These are phyloP conservation scores for Bimuria novae-zelandiae DNA, from an alignment of 2,329 filamentous ascomycete species.

Conservation along the genomic window DNA sequence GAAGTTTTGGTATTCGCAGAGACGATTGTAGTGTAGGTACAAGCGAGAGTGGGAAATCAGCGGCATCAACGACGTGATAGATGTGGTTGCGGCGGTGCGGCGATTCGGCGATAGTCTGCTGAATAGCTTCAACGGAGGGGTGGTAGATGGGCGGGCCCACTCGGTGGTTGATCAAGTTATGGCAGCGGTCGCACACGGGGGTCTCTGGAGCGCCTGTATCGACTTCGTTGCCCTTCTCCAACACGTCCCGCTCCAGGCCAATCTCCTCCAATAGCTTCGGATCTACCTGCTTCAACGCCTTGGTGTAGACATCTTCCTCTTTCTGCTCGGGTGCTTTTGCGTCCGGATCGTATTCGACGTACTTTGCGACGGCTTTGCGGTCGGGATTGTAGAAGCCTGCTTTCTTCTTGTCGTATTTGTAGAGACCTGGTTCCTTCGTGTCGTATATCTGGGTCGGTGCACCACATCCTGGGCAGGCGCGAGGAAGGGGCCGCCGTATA, in stretches of 20 bases:
- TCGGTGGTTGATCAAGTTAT: slow-evolving; percentile 77
- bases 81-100: slow-evolving; percentile 91
- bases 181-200: slow-evolving; percentile 85
- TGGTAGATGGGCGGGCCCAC: slow-evolving; percentile 74
- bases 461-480: slow-evolving; percentile 66
- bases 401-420: slow-evolving; percentile 56
- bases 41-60: slow-evolving; percentile 94
- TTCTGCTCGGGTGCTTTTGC: slow-evolving; percentile 23
- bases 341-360: slow-evolving; percentile 35
- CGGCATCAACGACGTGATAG: slow-evolving; percentile 93
- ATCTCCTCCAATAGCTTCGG: slow-evolving; percentile 35
- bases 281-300: slow-evolving; percentile 39
- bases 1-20: slow-evolving; percentile 72
- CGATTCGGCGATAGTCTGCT: slow-evolving; percentile 83
- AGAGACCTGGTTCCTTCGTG: slow-evolving; percentile 60
- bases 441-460: slow-evolving; percentile 63
- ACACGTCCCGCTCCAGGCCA: slow-evolving; percentile 27
- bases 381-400: slow-evolving; percentile 62
- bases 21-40: slow-evolving; percentile 75
- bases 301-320: slow-evolving; percentile 45
- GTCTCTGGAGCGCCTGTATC: slow-evolving; percentile 28
- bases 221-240: slow-evolving; percentile 14
- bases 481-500: slow-evolving; percentile 46
- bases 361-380: slow-evolving; percentile 53
- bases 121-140: slow-evolving; percentile 79